Evolutionary conservation across 176 grass and related monocot genomes (phyloP).

Genomic region (Alopecurus myosuroides): DNA sequence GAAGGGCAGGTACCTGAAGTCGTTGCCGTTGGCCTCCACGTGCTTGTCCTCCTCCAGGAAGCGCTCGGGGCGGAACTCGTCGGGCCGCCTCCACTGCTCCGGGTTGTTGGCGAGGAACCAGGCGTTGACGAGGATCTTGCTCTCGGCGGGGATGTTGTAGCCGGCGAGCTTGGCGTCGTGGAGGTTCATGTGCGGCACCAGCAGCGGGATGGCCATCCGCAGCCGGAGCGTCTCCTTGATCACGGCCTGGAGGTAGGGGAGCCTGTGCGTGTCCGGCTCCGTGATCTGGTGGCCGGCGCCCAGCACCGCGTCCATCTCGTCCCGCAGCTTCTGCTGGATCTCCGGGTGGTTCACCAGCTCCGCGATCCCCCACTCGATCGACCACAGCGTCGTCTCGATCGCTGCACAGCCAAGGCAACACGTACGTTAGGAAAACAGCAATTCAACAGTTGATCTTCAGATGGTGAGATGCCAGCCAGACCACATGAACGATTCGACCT

Average conservation of each 20-base stretch:
- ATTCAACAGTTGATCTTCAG: not conserved
- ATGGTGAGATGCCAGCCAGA: no score
- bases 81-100: constrained; percentile 44
- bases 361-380: constrained; percentile 94
- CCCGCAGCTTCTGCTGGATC: constrained; percentile 60
- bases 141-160: constrained; percentile 72
- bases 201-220: constrained; percentile 74
- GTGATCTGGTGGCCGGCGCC: constrained; percentile 45
- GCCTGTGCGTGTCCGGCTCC: constrained; percentile 60
- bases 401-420: constrained; percentile 34
- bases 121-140: constrained; percentile 81
- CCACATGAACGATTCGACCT: no score
- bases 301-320: constrained; percentile 58
- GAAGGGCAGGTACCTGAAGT: constrained; percentile 74
- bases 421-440: not conserved
- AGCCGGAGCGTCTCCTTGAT: constrained; percentile 82
- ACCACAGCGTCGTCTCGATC: constrained; percentile 99
- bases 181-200: constrained; percentile 87
- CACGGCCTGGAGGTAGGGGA: constrained; percentile 76
- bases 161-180: constrained; percentile 73
- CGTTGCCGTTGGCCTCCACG: constrained; percentile 73
- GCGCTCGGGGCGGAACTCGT: constrained; percentile 73
- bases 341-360: constrained; percentile 96
- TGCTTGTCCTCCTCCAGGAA: constrained; percentile 77
- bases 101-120: constrained; percentile 82